phyloP scores from a whole-genome alignment of 2,329 filamentous ascomycete genomes.

The Tympanopsis confertula region DNA sequence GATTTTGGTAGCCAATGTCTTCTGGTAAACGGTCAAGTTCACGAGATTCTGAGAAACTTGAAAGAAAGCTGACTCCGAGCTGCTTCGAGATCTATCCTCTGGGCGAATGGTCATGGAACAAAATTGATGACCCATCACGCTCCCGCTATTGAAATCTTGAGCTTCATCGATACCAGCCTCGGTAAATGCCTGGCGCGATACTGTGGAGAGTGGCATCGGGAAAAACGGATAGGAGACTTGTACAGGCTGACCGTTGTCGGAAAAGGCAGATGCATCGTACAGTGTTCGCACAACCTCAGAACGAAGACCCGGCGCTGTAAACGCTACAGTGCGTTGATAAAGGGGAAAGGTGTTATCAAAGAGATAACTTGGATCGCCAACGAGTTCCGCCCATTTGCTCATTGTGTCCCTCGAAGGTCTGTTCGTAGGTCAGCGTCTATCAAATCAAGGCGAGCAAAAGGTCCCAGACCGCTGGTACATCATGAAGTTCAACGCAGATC shows the following conservation, averaged over 20 bases:
- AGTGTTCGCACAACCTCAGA: not conserved
- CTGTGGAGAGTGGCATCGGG: not conserved
- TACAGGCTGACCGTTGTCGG: not conserved
- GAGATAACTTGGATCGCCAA: not conserved
- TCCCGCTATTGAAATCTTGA: not conserved
- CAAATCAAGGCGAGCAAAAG: not conserved
- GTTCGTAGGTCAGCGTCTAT: not conserved
- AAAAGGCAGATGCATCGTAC: not conserved
- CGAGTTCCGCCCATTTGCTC: not conserved
- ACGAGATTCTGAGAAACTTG: not conserved
- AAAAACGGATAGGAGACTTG: not conserved
- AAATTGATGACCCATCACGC: not conserved
- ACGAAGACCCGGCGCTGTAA: not conserved
- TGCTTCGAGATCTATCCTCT: not conserved
- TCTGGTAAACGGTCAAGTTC: not conserved
- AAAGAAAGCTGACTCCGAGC: not conserved
- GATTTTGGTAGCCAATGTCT: not conserved
- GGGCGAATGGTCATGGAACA: not conserved
- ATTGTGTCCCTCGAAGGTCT: not conserved
- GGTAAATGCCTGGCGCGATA: not conserved
- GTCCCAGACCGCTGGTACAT: not conserved
- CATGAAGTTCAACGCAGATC: constrained; percentile 1
- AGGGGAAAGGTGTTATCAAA: not conserved
- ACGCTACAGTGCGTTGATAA: not conserved
- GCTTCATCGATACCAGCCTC: not conserved